phyloP scores from a whole-genome alignment of 2,329 filamentous ascomycete species.

The Colletotrichum incanum region DNA sequence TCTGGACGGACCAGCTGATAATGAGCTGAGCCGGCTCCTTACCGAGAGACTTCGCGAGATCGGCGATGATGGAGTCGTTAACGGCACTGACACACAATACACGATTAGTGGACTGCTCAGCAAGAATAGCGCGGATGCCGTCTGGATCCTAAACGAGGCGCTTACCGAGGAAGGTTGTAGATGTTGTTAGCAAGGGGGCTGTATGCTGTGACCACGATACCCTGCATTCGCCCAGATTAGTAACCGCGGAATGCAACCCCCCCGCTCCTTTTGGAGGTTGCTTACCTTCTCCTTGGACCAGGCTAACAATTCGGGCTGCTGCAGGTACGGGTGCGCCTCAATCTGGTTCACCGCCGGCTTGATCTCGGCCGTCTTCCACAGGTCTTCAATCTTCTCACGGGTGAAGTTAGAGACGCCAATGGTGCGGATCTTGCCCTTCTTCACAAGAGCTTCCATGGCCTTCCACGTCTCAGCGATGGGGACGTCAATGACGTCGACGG shows the following conservation, averaged over 20 bases:
- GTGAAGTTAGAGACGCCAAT: slow-evolving; percentile 75
- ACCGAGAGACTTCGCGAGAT: slow-evolving; percentile 66
- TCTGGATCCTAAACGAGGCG: not conserved
- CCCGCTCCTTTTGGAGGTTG: not conserved
- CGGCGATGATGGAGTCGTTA: slow-evolving; percentile 65
- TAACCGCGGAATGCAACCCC: slow-evolving; percentile 25
- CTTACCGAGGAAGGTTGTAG: slow-evolving; percentile 48
- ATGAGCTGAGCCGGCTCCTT: slow-evolving; percentile 69
- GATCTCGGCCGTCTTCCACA: slow-evolving; percentile 63
- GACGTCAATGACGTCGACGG: slow-evolving; percentile 54
- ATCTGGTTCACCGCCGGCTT: slow-evolving; percentile 68
- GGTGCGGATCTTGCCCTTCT: slow-evolving; percentile 67
- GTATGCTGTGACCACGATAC: slow-evolving; percentile 68
- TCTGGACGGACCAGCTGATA: slow-evolving; percentile 69
- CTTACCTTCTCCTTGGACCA: slow-evolving; percentile 61
- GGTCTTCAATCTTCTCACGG: slow-evolving; percentile 66
- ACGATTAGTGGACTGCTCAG: not conserved
- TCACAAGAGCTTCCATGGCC: slow-evolving; percentile 73
- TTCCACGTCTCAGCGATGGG: slow-evolving; percentile 72
- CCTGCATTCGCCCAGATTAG: slow-evolving; percentile 50
- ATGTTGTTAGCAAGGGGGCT: slow-evolving; percentile 75
- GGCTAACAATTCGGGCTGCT: slow-evolving; percentile 64
- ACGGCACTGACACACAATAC: slow-evolving; percentile 56
- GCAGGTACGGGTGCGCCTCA: slow-evolving; percentile 63
- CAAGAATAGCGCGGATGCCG: not conserved